Conservation (phyloP, 306 rosid species). For the Prunus salicina region DNA sequence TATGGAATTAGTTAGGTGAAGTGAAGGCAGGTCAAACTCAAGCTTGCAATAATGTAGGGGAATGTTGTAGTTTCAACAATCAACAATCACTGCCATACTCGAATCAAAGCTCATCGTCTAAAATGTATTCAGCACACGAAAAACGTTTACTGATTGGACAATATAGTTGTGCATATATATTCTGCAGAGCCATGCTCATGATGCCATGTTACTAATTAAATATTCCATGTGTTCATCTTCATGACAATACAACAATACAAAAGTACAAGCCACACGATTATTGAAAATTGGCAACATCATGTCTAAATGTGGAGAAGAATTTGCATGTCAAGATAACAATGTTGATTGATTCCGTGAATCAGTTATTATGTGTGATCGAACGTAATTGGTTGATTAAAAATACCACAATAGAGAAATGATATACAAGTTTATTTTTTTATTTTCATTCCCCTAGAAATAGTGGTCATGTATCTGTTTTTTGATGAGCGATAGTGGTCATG, state of each 20-base stretch:
- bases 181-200: background rate
- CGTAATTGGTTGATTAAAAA: no score
- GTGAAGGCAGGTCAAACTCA: background rate
- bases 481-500: background rate
- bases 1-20: background rate
- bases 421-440: background rate
- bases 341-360: no score
- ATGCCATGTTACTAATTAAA: background rate
- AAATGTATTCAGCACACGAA: background rate
- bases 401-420: no score
- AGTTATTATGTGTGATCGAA: no score
- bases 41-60: background rate
- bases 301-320: no score
- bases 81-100: background rate
- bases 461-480: background rate
- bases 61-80: conserved; percentile 7
- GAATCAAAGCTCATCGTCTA: background rate
- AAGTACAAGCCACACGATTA: fast-evolving
- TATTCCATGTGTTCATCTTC: no score
- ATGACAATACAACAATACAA: no score
- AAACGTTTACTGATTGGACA: background rate
- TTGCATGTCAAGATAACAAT: no score
- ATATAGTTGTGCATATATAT: background rate
- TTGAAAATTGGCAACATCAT: no score
- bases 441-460: background rate